These are phyloP conservation scores for Fagopyrum tataricum DNA, from an alignment of 148 eudicot genomes.

Conservation along the genomic window DNA sequence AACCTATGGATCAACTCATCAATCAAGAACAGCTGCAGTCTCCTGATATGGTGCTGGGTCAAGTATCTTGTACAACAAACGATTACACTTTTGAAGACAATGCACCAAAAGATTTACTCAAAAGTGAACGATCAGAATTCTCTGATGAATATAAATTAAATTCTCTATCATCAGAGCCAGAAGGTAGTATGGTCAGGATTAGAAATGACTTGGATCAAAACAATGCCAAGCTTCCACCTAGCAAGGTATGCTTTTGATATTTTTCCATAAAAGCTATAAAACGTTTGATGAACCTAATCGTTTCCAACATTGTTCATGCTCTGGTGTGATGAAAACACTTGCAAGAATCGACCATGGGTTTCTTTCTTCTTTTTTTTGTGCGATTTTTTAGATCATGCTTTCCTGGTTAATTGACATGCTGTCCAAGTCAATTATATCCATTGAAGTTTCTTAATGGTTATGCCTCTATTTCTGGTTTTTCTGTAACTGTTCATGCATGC, in stretches of 20 bases:
- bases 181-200: constrained; percentile 18
- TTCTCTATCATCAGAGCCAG: constrained; percentile 20
- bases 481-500: background rate
- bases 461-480: background rate
- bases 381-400: background rate
- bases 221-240: constrained; percentile 32
- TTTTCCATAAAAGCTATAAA: background rate
- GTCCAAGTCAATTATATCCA: background rate
- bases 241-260: constrained; percentile 37
- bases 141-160: constrained; percentile 18
- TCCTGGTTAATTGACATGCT: background rate
- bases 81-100: constrained; percentile 20
- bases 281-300: background rate
- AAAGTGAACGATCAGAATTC: constrained; percentile 17
- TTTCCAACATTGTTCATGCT: background rate
- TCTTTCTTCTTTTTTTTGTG: background rate
- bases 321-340: background rate
- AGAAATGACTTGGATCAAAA: constrained; percentile 22
- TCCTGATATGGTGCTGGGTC: constrained; percentile 27
- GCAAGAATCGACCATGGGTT: constrained; percentile 3
- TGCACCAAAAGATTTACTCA: constrained; percentile 17
- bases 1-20: constrained; percentile 15
- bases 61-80: constrained; percentile 21
- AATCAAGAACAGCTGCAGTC: constrained; percentile 18
- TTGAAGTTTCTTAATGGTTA: background rate